A percentile compares a stretch with the other conserved stretches of the same genome.
Evolutionary conservation across 2,329 filamentous ascomycete species (phyloP).

Genomic region (Penicillium hesseltinei): DNA sequence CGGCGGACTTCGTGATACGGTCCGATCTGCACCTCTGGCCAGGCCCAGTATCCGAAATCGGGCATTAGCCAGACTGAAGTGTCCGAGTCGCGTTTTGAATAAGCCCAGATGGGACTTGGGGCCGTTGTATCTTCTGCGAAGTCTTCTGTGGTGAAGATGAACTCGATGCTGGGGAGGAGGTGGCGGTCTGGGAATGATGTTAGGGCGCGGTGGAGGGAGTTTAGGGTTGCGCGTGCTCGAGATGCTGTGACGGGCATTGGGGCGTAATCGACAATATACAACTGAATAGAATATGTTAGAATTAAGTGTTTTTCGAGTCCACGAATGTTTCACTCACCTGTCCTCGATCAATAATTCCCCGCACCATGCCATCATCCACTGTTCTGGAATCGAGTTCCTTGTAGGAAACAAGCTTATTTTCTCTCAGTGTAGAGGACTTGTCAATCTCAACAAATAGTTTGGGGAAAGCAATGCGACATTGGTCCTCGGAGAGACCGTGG

Average conservation of each 20-base stretch:
- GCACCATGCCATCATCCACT: slow-evolving; percentile 38
- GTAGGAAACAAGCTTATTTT: slow-evolving; percentile 29
- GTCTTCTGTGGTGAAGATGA: slow-evolving; percentile 50
- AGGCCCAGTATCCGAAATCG: slow-evolving; percentile 55
- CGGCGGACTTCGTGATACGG: slow-evolving; percentile 45
- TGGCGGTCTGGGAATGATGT: slow-evolving; percentile 38
- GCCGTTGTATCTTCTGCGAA: slow-evolving; percentile 31
- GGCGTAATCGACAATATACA: slow-evolving; percentile 39
- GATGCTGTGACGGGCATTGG: slow-evolving; percentile 36
- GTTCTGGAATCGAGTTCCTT: slow-evolving; percentile 35
- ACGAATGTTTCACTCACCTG: slow-evolving; percentile 30
- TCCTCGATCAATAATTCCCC: slow-evolving; percentile 37
- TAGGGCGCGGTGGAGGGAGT: slow-evolving; percentile 51
- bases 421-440: slow-evolving; percentile 27
- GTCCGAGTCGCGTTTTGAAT: slow-evolving; percentile 42
- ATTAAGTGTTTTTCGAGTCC: too few species aligned
- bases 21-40: slow-evolving; percentile 50
- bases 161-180: slow-evolving; percentile 50
- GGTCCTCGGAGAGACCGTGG: slow-evolving; percentile 36
- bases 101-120: slow-evolving; percentile 44
- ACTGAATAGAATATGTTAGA: slow-evolving; percentile 18
- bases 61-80: slow-evolving; percentile 51
- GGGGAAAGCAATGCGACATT: slow-evolving; percentile 43
- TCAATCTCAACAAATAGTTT: slow-evolving; percentile 41
- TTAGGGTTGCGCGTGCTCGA: slow-evolving; percentile 45